Base-by-base conservation (phyloP, 176 grass and related monocot genomes). In the Olyra latifolia region DNA sequence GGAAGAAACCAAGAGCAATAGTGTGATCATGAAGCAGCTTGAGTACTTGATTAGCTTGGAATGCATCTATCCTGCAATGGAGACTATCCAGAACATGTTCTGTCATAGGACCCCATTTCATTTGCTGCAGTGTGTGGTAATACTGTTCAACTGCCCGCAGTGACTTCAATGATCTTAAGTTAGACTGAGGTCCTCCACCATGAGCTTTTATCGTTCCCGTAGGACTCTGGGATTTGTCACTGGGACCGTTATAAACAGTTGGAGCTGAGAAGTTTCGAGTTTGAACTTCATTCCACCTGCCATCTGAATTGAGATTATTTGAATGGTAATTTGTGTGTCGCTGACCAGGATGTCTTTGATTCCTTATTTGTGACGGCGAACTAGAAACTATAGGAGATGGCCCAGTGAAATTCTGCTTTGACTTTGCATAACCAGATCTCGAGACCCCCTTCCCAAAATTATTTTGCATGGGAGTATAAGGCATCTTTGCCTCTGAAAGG, bases 31-130 rank as follows among this genome's bases (percentile, higher is more conserved):
- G 88, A 32, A 98, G 80, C 71, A 95, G 82, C 86, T 98, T 98
- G 24, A 98, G 79, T 11, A 98, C 96, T 79, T 98, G 96, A 85
- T 98, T 98, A 44, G 92, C 92, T 75, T 98, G 92, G 61, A 89
- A 98, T 0, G 79, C 80, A 35, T 95, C 90, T 48, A 98, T 79
- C 76, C 89, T 98, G 86, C 83, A 93, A 70, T 76, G 88, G 15
- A 98, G 83, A 83, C 73, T 81, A 79, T 93, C 84, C 27, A 98
- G 86, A 75, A 91, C 86, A 72, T 77, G 69, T 76, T 98, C 90
- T 5, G 82, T 89, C 78, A 83, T 86, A 49, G 92, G 88, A 76
- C 92, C 92, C 96, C 92, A 95, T 74, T 95, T 98, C 78, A 93
- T 84, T 66, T 86, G 90, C 66, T 95, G 95, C 72, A 95, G 71